Evolutionary conservation across 495 filamentous ascomycete genomes (phyloP).

Genomic region (Penicillium angulare): DNA sequence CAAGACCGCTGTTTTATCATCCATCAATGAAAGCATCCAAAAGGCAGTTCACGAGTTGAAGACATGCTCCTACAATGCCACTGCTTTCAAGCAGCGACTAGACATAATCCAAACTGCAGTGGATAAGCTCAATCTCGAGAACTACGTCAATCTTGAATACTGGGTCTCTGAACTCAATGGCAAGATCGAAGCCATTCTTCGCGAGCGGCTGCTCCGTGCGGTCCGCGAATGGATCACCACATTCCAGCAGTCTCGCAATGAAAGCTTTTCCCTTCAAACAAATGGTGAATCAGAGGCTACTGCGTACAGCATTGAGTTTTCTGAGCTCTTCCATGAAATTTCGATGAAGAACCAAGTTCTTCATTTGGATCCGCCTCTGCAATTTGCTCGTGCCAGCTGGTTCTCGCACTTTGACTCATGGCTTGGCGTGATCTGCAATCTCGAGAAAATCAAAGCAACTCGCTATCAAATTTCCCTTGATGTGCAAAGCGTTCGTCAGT

Average conservation of each 20-base stretch:
- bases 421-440: conserved; percentile 87
- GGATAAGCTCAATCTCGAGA: conserved; percentile 92
- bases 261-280: conserved; percentile 26
- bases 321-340: conserved; percentile 75
- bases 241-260: conserved; percentile 63
- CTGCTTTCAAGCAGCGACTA: conserved; percentile 74
- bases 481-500: conserved; percentile 54
- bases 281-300: conserved; percentile 42
- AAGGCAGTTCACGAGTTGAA: conserved; percentile 81
- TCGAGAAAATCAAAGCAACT: conserved; percentile 89
- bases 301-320: conserved; percentile 56
- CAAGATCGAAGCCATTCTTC: conserved; percentile 74
- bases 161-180: conserved; percentile 88
- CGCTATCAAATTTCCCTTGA: conserved; percentile 86
- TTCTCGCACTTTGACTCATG: conserved; percentile 87
- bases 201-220: conserved; percentile 73
- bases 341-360: conserved; percentile 96
- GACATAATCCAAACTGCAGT: conserved; percentile 83
- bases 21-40: conserved; percentile 79
- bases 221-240: conserved; percentile 79
- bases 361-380: conserved; percentile 87
- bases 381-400: conserved; percentile 92
- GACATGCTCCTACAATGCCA: conserved; percentile 74
- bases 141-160: conserved; percentile 83
- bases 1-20: conserved; percentile 74